Conservation (phyloP, 768 basidiomycete species). For the Suillus plorans region DNA sequence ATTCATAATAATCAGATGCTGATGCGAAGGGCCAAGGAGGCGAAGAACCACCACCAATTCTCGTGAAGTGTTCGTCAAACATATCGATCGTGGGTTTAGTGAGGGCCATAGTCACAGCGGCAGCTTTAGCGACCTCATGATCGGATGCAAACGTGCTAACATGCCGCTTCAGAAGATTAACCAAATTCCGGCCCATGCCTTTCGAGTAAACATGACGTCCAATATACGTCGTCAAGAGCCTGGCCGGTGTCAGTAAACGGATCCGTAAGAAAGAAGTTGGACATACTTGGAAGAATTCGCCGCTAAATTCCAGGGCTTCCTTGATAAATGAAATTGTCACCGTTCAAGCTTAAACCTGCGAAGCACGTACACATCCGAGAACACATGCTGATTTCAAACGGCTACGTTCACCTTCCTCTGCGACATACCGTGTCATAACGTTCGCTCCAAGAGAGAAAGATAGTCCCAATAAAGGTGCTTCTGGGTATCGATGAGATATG, state of each 20-base stretch:
- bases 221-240: slow-evolving; percentile 54
- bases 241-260: slow-evolving; percentile 26
- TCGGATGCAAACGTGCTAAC: slow-evolving; percentile 46
- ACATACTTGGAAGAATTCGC: slow-evolving; percentile 37
- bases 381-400: slow-evolving; percentile 66
- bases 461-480: slow-evolving; percentile 79
- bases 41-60: slow-evolving; percentile 67
- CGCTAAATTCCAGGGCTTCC: slow-evolving; percentile 50
- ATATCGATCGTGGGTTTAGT: slow-evolving; percentile 54
- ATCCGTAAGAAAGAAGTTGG: slow-evolving; percentile 10
- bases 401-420: slow-evolving; percentile 70
- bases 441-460: slow-evolving; percentile 96
- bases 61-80: slow-evolving; percentile 65
- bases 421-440: slow-evolving; percentile 86
- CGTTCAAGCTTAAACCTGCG: slow-evolving; percentile 11
- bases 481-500: slow-evolving; percentile 69
- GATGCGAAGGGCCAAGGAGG: slow-evolving; percentile 51
- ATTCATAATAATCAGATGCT: slow-evolving; percentile 47
- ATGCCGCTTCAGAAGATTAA: slow-evolving; percentile 56
- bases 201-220: slow-evolving; percentile 70
- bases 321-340: slow-evolving; percentile 11
- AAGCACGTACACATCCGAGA: slow-evolving; percentile 67
- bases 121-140: slow-evolving; percentile 48
- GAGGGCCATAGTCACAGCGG: slow-evolving; percentile 43
- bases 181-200: slow-evolving; percentile 76